Conservation (phyloP, 495 filamentous ascomycete species). For the Pyronema omphalodes region DNA sequence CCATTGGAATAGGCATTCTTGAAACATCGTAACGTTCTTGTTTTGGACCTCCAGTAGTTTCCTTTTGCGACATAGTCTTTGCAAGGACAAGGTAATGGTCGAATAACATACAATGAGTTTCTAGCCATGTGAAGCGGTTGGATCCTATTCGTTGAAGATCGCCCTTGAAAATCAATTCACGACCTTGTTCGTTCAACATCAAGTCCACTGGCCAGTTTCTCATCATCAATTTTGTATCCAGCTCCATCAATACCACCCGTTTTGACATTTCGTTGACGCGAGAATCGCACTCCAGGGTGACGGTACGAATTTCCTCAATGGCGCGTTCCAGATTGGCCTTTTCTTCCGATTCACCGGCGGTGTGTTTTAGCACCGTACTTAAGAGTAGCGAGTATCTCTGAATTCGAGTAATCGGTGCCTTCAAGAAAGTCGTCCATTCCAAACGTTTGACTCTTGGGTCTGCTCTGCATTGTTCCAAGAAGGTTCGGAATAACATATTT, state of each 20-base stretch:
- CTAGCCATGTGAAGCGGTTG: conserved; percentile 74
- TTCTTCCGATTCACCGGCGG: conserved; percentile 68
- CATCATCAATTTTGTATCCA: conserved; percentile 63
- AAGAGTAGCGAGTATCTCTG: conserved; percentile 81
- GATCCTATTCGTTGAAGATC: conserved; percentile 77
- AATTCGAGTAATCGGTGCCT: conserved; percentile 78
- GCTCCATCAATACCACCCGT: conserved; percentile 74
- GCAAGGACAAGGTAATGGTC: conserved; percentile 92
- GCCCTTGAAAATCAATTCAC: conserved; percentile 73
- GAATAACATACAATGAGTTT: conserved; percentile 82
- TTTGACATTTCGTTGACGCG: conserved; percentile 88
- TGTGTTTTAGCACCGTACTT: conserved; percentile 67
- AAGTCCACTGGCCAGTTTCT: conserved; percentile 82
- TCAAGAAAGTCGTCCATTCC: conserved; percentile 87
- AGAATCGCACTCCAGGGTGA: conserved; percentile 81
- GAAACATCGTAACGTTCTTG: conserved; percentile 89
- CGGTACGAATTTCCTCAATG: conserved; percentile 85
- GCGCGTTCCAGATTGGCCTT: conserved; percentile 68
- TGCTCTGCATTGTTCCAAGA: conserved; percentile 58
- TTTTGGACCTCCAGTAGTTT: conserved; percentile 44
- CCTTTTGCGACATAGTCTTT: conserved; percentile 52
- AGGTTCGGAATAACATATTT: conserved; percentile 73
- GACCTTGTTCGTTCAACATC: conserved; percentile 77
- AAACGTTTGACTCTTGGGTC: conserved; percentile 70
- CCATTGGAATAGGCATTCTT: conserved; percentile 93